phyloP scores from a whole-genome alignment of 352 stramenopile genomes.

The Globisporangium emineosum region DNA sequence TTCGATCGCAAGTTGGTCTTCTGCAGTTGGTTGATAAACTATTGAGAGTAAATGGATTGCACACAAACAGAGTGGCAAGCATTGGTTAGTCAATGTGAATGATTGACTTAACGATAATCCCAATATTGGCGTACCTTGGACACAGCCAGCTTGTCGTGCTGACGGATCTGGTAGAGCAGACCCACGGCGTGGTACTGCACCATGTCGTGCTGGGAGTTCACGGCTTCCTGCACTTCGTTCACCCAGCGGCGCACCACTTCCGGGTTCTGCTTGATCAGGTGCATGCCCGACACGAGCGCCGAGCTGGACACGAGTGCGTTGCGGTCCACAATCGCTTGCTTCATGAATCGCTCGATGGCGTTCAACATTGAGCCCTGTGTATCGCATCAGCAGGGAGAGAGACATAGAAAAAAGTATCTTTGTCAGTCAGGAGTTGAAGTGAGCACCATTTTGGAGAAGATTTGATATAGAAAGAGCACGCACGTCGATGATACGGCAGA shows the following conservation, averaged over 20 bases:
- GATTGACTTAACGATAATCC: neutral
- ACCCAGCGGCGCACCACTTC: conserved; percentile 95
- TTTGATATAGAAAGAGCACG: conserved; percentile 10
- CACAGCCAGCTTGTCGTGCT: conserved; percentile 97
- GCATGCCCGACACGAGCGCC: conserved; percentile 95
- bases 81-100: neutral
- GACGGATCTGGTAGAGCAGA: conserved; percentile 98
- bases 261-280: conserved; percentile 92
- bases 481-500: conserved; percentile 94
- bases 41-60: neutral
- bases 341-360: conserved; percentile 96
- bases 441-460: neutral
- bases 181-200: conserved; percentile 99
- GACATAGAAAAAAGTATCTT: neutral
- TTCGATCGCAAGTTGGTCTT: conserved; percentile 93
- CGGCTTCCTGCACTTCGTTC: conserved; percentile 96
- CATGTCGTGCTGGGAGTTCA: conserved; percentile 96
- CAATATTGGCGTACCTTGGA: conserved; percentile 76
- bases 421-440: neutral
- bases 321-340: conserved; percentile 98
- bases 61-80: neutral
- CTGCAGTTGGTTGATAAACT: conserved; percentile 87
- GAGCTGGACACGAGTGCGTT: conserved; percentile 96
- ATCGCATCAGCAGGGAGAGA: neutral
- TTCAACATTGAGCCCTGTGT: conserved; percentile 79